These are phyloP conservation scores for Sporothrix luriei DNA, from an alignment of 2,329 filamentous ascomycete species.

Conservation along the genomic window DNA sequence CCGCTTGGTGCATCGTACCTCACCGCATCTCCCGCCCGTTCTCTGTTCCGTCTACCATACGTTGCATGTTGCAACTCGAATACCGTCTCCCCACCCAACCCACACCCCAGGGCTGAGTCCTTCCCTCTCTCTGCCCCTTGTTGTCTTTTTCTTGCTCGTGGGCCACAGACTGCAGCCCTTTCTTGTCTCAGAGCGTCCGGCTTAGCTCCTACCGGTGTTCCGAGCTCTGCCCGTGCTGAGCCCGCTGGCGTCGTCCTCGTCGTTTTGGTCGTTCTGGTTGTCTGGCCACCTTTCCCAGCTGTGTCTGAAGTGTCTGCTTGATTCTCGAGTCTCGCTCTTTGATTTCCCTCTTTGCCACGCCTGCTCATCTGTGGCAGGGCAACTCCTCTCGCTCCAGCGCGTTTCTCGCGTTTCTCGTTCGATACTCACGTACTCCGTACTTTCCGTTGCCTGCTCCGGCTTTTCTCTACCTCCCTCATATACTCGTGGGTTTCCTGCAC, in stretches of 20 bases:
- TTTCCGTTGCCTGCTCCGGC: conserved; percentile 39
- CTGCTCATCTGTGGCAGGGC: conserved; percentile 10
- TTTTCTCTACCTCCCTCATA: conserved; percentile 48
- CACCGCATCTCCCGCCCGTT: not conserved
- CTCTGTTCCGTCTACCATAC: not conserved
- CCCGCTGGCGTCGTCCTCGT: conserved; percentile 34
- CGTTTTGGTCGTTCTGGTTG: no score
- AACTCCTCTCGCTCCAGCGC: not conserved
- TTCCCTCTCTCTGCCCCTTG: conserved; percentile 46
- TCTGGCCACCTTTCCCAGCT: not conserved
- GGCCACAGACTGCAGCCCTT: conserved; percentile 42
- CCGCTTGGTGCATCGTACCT: not conserved
- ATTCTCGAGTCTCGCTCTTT: no score
- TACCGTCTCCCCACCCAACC: conserved; percentile 35
- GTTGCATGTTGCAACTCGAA: not conserved
- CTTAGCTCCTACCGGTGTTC: conserved; percentile 56
- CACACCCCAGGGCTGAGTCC: conserved; percentile 38
- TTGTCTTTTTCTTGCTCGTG: conserved; percentile 39
- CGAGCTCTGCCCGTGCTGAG: conserved; percentile 51
- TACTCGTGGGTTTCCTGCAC: conserved; percentile 55
- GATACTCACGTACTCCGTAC: conserved; percentile 27
- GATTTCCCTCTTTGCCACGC: no score
- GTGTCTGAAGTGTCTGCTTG: not conserved
- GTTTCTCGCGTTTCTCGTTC: not conserved
- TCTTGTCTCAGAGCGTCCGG: conserved; percentile 55